Conservation (phyloP, 2,329 filamentous ascomycete species). For the Bipolaris oryzae region DNA sequence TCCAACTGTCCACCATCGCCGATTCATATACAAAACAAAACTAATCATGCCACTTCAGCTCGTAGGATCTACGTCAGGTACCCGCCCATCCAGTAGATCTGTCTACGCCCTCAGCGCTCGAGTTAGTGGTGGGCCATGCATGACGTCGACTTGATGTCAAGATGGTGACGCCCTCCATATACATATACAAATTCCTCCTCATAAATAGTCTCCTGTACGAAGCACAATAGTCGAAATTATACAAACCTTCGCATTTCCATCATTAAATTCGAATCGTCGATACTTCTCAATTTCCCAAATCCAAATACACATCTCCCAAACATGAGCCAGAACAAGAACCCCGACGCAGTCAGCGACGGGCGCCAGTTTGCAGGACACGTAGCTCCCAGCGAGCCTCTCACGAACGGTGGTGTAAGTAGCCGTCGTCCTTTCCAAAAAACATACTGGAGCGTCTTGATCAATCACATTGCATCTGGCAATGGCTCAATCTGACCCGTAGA, state of each 20-base stretch:
- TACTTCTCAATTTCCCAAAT: background rate
- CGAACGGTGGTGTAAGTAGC: constrained; percentile 60
- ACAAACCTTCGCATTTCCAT: background rate
- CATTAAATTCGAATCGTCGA: background rate
- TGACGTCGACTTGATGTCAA: constrained; percentile 27
- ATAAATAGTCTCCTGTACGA: background rate
- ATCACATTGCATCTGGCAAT: no score
- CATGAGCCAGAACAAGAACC: constrained; percentile 57
- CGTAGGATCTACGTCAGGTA: constrained; percentile 7
- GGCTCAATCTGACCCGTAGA: background rate
- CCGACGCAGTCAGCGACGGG: constrained; percentile 58
- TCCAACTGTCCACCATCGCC: constrained; percentile 3
- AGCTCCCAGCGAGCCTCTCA: constrained; percentile 59
- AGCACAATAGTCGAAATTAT: background rate
- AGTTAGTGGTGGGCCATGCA: background rate
- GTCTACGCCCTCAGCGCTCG: background rate
- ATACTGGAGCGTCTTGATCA: background rate
- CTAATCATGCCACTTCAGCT: background rate
- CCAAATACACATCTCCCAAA: constrained; percentile 47
- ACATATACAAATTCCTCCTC: background rate
- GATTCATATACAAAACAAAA: background rate
- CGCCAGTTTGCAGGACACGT: constrained; percentile 63
- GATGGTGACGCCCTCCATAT: constrained; percentile 17
- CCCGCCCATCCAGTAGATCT: background rate
- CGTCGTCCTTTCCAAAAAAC: background rate